Evolutionary conservation across 2,329 filamentous ascomycete genomes (phyloP).

Genomic region (Aspergillus thermomutatus): DNA sequence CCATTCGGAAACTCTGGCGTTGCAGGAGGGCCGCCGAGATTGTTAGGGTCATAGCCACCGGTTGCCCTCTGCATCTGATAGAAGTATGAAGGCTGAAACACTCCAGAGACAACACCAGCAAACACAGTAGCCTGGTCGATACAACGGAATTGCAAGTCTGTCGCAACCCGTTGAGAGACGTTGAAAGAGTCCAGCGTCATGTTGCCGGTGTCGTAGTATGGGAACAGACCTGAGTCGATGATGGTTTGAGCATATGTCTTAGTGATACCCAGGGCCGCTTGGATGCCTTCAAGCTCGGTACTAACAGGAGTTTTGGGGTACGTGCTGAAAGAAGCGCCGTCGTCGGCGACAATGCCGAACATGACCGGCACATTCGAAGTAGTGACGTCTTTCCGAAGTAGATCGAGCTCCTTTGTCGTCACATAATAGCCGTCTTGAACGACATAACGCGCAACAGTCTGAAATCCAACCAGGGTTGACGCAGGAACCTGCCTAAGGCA

Average conservation of each 20-base stretch:
- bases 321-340: constrained; percentile 54
- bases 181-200: constrained; percentile 55
- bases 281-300: constrained; percentile 42
- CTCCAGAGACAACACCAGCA: constrained; percentile 43
- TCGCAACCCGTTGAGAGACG: constrained; percentile 52
- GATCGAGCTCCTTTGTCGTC: constrained; percentile 47
- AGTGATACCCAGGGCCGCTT: constrained; percentile 45
- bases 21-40: constrained; percentile 45
- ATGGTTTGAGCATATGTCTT: constrained; percentile 40
- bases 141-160: constrained; percentile 58
- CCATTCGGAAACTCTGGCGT: constrained; percentile 38
- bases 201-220: constrained; percentile 47
- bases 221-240: constrained; percentile 50
- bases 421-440: constrained; percentile 60
- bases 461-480: constrained; percentile 6
- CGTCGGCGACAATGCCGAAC: constrained; percentile 54
- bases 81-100: constrained; percentile 52
- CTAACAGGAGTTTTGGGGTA: constrained; percentile 46
- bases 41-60: constrained; percentile 51
- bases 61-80: constrained; percentile 59
- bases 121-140: constrained; percentile 56
- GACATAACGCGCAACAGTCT: constrained; percentile 41
- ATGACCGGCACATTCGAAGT: constrained; percentile 53
- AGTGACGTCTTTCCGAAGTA: constrained; percentile 41
- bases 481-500: constrained; percentile 51